A percentile compares a stretch with the other conserved stretches of the same genome.
Conservation (phyloP, 2,329 filamentous ascomycete species). For the Cercospora brassicicola region DNA sequence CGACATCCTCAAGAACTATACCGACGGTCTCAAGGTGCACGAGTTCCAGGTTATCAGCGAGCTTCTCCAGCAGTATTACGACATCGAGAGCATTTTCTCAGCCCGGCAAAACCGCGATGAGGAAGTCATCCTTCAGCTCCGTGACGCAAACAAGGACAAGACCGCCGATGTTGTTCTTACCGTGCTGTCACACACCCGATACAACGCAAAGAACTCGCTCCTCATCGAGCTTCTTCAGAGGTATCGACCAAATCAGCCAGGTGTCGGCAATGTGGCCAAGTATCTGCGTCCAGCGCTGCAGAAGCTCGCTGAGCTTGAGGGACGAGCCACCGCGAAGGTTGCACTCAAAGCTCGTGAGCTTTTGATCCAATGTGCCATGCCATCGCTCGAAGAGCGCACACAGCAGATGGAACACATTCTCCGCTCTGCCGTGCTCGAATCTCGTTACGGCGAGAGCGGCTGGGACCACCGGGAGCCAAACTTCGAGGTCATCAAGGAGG, state of each 20-base stretch:
- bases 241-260: slow-evolving; percentile 92
- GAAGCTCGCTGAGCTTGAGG: slow-evolving; percentile 87
- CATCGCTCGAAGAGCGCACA: slow-evolving; percentile 90
- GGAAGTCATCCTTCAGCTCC: slow-evolving; percentile 86
- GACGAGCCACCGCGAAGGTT: slow-evolving; percentile 84
- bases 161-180: slow-evolving; percentile 79
- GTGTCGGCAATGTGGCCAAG: slow-evolving; percentile 82
- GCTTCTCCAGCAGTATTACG: slow-evolving; percentile 78
- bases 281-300: slow-evolving; percentile 80
- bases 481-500: slow-evolving; percentile 89
- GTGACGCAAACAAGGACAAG: slow-evolving; percentile 95
- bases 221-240: slow-evolving; percentile 87
- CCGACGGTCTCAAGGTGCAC: slow-evolving; percentile 84
- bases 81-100: slow-evolving; percentile 84
- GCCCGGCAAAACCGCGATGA: slow-evolving; percentile 83
- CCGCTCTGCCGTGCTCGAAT: slow-evolving; percentile 90
- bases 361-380: slow-evolving; percentile 93
- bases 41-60: slow-evolving; percentile 80
- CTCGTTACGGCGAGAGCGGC: slow-evolving; percentile 93
- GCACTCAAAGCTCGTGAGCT: slow-evolving; percentile 96
- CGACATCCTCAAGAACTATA: slow-evolving; percentile 75
- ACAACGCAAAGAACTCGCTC: slow-evolving; percentile 90
- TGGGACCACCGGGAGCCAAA: slow-evolving; percentile 95
- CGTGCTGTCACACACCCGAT: slow-evolving; percentile 89
- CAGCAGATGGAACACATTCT: slow-evolving; percentile 99